Conservation (phyloP, 2,329 filamentous ascomycete species). For the Aspergillus novoparasiticus region DNA sequence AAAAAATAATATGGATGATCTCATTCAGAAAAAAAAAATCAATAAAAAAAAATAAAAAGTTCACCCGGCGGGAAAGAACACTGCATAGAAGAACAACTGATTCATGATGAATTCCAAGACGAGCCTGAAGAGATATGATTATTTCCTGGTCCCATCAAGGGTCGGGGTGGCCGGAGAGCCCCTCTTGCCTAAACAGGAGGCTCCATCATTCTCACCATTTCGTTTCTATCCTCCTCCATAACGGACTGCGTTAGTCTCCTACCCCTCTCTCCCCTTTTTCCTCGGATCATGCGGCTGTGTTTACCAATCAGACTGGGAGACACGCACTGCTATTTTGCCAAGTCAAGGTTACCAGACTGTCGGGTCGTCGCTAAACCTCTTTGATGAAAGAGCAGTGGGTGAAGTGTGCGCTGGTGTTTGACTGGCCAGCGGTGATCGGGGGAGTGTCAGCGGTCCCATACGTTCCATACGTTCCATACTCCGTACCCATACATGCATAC, state of each 20-base stretch:
- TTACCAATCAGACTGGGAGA: conserved; percentile 30
- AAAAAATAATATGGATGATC: background rate
- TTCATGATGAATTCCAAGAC: background rate
- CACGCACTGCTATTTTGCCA: conserved; percentile 38
- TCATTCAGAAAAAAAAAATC: background rate
- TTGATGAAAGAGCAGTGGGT: conserved; percentile 19
- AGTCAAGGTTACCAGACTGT: conserved; percentile 34
- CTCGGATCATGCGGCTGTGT: conserved; percentile 30
- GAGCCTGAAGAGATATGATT: background rate
- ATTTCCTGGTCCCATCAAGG: background rate
- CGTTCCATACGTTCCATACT: conserved; percentile 2
- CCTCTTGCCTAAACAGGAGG: conserved; percentile 3
- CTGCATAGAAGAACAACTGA: background rate
- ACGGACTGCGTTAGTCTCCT: background rate
- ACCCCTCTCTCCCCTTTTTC: conserved; percentile 7
- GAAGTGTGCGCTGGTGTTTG: conserved; percentile 19
- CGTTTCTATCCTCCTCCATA: conserved; percentile 6
- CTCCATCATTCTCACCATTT: background rate
- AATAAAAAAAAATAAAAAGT: background rate
- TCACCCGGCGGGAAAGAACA: background rate
- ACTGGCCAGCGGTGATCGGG: conserved; percentile 20
- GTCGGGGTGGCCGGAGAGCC: background rate
- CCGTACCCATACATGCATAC: background rate
- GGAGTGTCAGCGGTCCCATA: conserved; percentile 8
- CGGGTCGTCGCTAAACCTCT: conserved; percentile 34